Conservation (phyloP, 1,284 basidiomycete species). For the Cutaneotrichosporon dermatis region DNA sequence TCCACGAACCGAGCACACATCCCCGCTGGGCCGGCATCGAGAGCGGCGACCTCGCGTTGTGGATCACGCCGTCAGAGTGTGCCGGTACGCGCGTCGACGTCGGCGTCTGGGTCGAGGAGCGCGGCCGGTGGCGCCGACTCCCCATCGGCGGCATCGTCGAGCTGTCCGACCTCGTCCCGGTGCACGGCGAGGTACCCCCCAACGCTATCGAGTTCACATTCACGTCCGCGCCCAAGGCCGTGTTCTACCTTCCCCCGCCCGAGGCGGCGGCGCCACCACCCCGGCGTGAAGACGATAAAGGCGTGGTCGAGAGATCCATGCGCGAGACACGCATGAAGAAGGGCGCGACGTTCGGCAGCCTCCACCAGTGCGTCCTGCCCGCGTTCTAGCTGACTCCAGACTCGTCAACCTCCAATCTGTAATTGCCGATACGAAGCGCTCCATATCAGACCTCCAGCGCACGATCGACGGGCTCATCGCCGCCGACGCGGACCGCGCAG, state of each 20-base stretch:
- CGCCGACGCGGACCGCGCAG: constrained; percentile 50
- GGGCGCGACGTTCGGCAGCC: constrained; percentile 37
- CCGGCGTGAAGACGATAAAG: constrained; percentile 8
- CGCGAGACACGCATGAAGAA: constrained; percentile 48
- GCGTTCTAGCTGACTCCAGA: constrained; percentile 47
- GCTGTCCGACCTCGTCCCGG: constrained; percentile 4
- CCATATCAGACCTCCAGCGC: constrained; percentile 56
- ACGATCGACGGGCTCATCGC: constrained; percentile 57
- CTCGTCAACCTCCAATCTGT: constrained; percentile 65
- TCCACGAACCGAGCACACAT: constrained; percentile 42
- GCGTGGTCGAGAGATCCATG: constrained; percentile 39
- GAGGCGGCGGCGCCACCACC: not conserved
- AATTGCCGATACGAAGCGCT: constrained; percentile 62
- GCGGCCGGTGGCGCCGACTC: constrained; percentile 7
- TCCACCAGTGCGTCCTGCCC: constrained; percentile 41
- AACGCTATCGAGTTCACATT: constrained; percentile 38
- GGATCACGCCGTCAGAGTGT: constrained; percentile 30
- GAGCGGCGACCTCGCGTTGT: constrained; percentile 42
- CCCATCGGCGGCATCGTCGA: constrained; percentile 10
- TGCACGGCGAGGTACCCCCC: constrained; percentile 9
- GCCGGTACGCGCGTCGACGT: constrained; percentile 28
- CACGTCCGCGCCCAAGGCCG: constrained; percentile 19
- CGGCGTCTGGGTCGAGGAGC: constrained; percentile 41
- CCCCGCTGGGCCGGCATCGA: constrained; percentile 41
- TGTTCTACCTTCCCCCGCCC: constrained; percentile 26